Percentiles rank a stretch among this genome's conserved stretches.
phyloP scores from a whole-genome alignment of 2,329 filamentous ascomycete genomes.

The Colletotrichum tabaci region DNA sequence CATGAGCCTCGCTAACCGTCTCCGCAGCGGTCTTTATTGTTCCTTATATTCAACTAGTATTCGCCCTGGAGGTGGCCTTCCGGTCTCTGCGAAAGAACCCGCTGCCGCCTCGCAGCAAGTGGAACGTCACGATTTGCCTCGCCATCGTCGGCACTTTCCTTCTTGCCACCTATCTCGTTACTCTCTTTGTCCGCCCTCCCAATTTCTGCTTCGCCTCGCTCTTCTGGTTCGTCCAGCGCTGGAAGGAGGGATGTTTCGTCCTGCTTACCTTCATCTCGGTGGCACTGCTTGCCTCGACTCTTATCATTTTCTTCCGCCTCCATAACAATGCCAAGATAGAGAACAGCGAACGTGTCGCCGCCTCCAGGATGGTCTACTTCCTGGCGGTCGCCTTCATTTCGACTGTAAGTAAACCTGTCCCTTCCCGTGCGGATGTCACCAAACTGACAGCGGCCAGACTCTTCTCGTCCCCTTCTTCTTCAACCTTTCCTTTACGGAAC shows the following conservation, averaged over 20 bases:
- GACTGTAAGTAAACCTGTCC: constrained; percentile 62
- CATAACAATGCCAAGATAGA: constrained; percentile 69
- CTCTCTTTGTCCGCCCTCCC: constrained; percentile 67
- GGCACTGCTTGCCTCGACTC: constrained; percentile 64
- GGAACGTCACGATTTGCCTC: constrained; percentile 72
- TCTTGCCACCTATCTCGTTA: constrained; percentile 71
- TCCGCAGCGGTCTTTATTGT: constrained; percentile 74
- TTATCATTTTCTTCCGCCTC: constrained; percentile 71
- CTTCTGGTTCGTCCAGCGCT: constrained; percentile 76
- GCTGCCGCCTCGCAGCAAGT: constrained; percentile 72
- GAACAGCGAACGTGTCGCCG: constrained; percentile 71
- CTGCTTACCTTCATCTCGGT: constrained; percentile 67
- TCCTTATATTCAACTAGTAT: constrained; percentile 76
- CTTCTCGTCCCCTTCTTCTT: constrained; percentile 77
- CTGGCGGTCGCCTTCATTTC: constrained; percentile 69
- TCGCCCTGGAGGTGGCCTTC: constrained; percentile 73
- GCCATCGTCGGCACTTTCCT: constrained; percentile 64
- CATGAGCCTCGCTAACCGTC: constrained; percentile 46
- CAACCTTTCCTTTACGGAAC: constrained; percentile 64
- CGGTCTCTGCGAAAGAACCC: constrained; percentile 68
- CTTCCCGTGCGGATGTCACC: not conserved
- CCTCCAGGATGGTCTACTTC: constrained; percentile 80
- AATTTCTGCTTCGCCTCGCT: constrained; percentile 77
- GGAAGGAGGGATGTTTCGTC: constrained; percentile 70
- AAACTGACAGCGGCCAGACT: constrained; percentile 59